Percentiles rank a stretch among this genome's conserved stretches.
Conservation (phyloP, 352 stramenopile genomes). For the Phytophthora foliorum region DNA sequence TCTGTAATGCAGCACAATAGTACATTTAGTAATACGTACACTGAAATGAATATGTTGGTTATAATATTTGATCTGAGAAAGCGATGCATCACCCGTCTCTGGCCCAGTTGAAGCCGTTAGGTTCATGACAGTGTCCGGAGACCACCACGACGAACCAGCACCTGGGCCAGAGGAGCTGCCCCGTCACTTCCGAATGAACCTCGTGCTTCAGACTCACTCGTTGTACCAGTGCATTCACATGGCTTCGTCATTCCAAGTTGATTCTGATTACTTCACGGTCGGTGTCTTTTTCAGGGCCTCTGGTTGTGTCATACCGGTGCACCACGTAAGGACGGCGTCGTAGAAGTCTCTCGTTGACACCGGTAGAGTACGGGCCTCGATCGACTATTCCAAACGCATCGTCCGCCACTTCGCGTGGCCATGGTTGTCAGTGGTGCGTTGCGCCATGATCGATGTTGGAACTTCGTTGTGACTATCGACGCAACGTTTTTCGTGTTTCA, state of each 20-base stretch:
- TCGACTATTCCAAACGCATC: conserved; percentile 31
- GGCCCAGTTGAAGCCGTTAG: conserved; percentile 29
- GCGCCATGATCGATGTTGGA: conserved; percentile 9
- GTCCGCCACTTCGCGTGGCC: conserved; percentile 9
- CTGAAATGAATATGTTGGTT: not conserved
- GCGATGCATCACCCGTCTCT: conserved; percentile 2
- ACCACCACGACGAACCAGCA: conserved; percentile 15
- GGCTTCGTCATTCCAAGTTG: not conserved
- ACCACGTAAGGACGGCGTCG: not conserved
- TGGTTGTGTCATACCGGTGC: too few species aligned
- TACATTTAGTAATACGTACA: not conserved
- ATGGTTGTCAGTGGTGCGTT: conserved; percentile 16
- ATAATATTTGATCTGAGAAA: conserved; percentile 1
- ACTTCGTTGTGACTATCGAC: not conserved
- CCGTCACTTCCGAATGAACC: not conserved
- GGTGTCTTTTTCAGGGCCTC: too few species aligned
- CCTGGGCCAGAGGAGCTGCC: not conserved
- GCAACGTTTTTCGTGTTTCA: conserved; percentile 9
- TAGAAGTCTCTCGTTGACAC: not conserved
- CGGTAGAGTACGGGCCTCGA: conserved; percentile 15
- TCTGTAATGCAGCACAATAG: not conserved
- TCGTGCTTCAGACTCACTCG: not conserved
- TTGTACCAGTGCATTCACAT: not conserved
- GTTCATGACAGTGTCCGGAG: conserved; percentile 19
- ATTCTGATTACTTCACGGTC: not conserved